Percentiles rank a stretch among this genome's conserved stretches.
Evolutionary conservation across 1,284 basidiomycete species (phyloP).

Genomic region (Boletus semigastroideus): DNA sequence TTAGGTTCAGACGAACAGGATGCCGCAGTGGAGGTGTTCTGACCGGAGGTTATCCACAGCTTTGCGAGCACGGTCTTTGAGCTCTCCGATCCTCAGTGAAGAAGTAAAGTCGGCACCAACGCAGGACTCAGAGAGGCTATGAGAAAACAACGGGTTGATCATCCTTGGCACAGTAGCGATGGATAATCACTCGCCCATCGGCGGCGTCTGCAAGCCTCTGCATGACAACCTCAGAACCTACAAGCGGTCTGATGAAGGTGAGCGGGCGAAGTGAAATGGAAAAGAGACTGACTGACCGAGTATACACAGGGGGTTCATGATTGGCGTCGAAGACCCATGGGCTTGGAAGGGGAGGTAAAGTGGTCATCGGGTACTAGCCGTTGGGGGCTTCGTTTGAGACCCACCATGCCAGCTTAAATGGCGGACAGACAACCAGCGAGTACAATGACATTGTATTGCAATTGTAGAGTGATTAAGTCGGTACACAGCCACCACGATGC

Average conservation of each 20-base stretch:
- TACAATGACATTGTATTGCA: no score
- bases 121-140: no score
- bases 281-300: slow-evolving; percentile 4
- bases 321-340: slow-evolving; percentile 11
- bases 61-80: no score
- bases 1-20: neutral
- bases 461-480: no score
- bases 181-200: slow-evolving; percentile 11
- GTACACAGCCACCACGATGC: no score
- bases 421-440: no score
- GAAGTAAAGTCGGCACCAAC: no score
- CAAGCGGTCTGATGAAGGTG: neutral
- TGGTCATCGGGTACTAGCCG: neutral
- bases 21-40: neutral
- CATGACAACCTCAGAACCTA: slow-evolving; percentile 20
- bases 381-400: no score
- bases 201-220: slow-evolving; percentile 13
- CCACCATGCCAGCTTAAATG: no score
- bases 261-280: neutral
- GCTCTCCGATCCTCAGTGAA: no score
- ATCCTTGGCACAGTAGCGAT: neutral
- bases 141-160: neutral
- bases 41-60: slow-evolving; percentile 24
- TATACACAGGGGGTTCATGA: slow-evolving; percentile 16
- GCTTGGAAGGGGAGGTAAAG: neutral